Evolutionary conservation across 2,329 filamentous ascomycete species (phyloP).

Genomic region (Coniella vitis): DNA sequence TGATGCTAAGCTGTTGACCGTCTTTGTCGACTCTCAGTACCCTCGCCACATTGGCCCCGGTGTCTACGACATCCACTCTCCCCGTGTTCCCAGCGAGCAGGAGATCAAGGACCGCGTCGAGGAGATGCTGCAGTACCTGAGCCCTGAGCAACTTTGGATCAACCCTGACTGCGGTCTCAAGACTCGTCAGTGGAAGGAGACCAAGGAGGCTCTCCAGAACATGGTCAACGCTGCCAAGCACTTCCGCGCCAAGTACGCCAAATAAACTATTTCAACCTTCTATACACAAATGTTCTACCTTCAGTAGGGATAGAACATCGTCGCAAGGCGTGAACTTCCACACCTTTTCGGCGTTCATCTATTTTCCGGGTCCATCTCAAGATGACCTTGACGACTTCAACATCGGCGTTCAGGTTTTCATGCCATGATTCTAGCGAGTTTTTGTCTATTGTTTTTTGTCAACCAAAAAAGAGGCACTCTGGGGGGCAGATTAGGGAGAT

Average conservation of each 20-base stretch:
- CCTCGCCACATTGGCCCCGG: conserved; percentile 97
- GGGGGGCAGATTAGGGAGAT: conserved; percentile 6
- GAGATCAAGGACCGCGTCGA: conserved; percentile 97
- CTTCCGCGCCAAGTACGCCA: conserved; percentile 85
- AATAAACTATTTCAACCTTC: conserved; percentile 36
- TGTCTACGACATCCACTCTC: conserved; percentile 99
- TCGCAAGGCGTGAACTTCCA: neutral
- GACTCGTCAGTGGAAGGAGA: conserved; percentile 98
- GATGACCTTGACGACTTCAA: conserved; percentile 42
- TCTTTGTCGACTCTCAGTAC: conserved; percentile 96
- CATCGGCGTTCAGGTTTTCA: conserved; percentile 44
- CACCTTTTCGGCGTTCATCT: conserved; percentile 7
- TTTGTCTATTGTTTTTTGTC: conserved; percentile 15
- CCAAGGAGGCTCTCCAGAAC: conserved; percentile 91
- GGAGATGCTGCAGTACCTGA: conserved; percentile 97
- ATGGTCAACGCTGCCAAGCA: conserved; percentile 97
- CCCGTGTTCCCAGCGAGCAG: conserved; percentile 91
- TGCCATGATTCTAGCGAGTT: conserved; percentile 14
- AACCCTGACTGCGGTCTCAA: conserved; percentile 99
- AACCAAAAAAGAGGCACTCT: conserved; percentile 16
- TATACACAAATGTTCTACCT: conserved; percentile 12
- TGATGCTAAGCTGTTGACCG: conserved; percentile 96
- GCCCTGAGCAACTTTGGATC: conserved; percentile 98
- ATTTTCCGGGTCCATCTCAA: conserved; percentile 24
- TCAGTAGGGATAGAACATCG: conserved; percentile 25